Evolutionary conservation across 2,329 filamentous ascomycete species (phyloP).

Genomic region (Sclerotinia nivalis): DNA sequence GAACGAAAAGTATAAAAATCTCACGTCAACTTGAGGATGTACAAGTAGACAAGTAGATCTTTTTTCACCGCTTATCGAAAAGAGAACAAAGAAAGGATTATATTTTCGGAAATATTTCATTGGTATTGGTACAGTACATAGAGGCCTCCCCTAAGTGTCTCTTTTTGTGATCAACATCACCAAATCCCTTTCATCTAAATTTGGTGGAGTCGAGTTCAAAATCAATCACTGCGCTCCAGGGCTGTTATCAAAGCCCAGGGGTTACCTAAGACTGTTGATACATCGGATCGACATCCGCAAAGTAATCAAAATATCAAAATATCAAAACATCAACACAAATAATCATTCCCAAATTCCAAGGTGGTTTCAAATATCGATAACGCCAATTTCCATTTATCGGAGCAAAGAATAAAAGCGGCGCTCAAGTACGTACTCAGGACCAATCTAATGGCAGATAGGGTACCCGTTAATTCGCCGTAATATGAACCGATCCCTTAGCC

Average conservation of each 20-base stretch:
- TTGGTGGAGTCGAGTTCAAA: background rate
- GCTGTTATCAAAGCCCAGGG: background rate
- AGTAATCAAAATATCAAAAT: background rate
- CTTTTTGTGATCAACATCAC: no score
- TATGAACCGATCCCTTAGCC: background rate
- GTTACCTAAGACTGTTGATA: background rate
- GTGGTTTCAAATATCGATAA: no score
- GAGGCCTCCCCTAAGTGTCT: no score
- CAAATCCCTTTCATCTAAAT: background rate
- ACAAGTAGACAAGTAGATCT: no score
- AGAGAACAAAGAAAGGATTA: background rate
- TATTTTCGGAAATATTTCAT: background rate
- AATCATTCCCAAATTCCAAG: no score
- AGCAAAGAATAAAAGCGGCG: background rate
- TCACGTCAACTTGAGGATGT: no score
- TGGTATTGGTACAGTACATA: background rate
- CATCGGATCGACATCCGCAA: background rate
- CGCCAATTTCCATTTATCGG: no score
- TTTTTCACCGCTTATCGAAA: background rate
- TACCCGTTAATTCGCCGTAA: background rate
- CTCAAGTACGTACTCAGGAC: background rate
- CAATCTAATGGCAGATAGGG: background rate
- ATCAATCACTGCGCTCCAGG: no score
- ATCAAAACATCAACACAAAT: no score
- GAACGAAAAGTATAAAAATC: background rate